phyloP scores from a whole-genome alignment of 2,329 filamentous ascomycete genomes.

The Coleophoma cylindrospora region DNA sequence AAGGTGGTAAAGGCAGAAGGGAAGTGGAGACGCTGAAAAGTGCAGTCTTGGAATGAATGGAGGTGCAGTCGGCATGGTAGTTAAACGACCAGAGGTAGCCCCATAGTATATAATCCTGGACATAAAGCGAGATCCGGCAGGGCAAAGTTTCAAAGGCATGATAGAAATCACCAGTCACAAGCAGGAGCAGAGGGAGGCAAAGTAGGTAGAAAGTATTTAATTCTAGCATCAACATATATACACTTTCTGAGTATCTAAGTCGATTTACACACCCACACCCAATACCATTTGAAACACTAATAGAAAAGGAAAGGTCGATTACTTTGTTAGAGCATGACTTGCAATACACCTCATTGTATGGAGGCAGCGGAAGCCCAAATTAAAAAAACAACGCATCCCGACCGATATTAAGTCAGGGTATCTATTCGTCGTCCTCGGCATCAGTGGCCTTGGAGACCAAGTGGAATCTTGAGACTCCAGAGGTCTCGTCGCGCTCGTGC shows the following conservation, averaged over 20 bases:
- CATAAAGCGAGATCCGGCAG: too few relatives aligned
- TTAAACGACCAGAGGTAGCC: too few relatives aligned
- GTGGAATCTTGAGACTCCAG: constrained; percentile 21
- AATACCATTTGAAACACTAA: not conserved
- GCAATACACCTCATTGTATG: not conserved
- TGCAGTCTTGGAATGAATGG: too few relatives aligned
- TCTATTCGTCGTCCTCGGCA: constrained; percentile 27
- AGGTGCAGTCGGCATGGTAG: too few relatives aligned
- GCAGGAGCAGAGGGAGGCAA: not conserved
- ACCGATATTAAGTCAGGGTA: not conserved
- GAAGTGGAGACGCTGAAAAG: too few relatives aligned
- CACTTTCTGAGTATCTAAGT: constrained; percentile 1
- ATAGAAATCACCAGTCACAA: not conserved
- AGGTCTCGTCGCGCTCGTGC: constrained; percentile 46
- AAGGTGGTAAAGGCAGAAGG: too few relatives aligned
- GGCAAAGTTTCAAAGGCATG: too few relatives aligned
- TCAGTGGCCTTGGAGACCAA: constrained; percentile 21
- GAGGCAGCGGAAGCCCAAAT: too few relatives aligned
- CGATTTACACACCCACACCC: not conserved
- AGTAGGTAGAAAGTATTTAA: constrained; percentile 1
- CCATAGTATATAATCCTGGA: too few relatives aligned
- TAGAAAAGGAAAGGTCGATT: not conserved
- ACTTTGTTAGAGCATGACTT: not conserved
- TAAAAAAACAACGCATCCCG: too few relatives aligned
- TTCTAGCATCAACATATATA: constrained; percentile 1